A percentile compares a stretch with the other conserved stretches of the same genome.
Conservation (phyloP, 179 eudicot genomes). For the Nepenthes alata region DNA sequence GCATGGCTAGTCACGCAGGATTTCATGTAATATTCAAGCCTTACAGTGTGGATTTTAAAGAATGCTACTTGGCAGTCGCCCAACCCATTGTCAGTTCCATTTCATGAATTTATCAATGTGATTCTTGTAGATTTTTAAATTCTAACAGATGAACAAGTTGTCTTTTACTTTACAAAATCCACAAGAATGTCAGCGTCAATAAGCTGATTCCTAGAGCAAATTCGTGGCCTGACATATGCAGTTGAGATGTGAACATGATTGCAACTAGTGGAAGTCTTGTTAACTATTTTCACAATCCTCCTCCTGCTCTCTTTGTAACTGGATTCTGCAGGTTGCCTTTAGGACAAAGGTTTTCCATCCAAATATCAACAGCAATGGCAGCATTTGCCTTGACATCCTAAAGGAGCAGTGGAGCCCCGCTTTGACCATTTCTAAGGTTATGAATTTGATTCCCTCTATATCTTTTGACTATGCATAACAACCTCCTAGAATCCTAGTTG, state of each 20-base stretch:
- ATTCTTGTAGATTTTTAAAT: no score
- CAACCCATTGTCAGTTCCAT: no score
- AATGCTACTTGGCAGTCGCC: no score
- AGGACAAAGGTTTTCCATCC: constrained; percentile 45
- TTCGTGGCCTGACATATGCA: not conserved
- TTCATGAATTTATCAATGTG: no score
- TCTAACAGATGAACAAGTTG: no score
- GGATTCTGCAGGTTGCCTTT: constrained; percentile 30
- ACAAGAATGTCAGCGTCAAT: no score
- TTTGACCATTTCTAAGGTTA: constrained; percentile 37
- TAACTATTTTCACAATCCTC: not conserved
- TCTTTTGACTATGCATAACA: not conserved
- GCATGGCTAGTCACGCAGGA: no score
- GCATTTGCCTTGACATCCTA: constrained; percentile 37
- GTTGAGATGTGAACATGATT: not conserved
- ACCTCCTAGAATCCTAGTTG: no score
- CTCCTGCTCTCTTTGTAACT: not conserved
- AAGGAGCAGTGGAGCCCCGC: constrained; percentile 51
- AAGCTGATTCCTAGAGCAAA: no score
- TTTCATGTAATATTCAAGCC: no score
- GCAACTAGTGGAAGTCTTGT: not conserved
- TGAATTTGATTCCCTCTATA: not conserved
- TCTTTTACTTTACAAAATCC: no score
- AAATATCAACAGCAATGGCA: constrained; percentile 38
- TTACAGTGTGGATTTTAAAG: no score